Base-by-base conservation (phyloP, 352 stramenopile genomes). In the Blastocystis sp. region DNA sequence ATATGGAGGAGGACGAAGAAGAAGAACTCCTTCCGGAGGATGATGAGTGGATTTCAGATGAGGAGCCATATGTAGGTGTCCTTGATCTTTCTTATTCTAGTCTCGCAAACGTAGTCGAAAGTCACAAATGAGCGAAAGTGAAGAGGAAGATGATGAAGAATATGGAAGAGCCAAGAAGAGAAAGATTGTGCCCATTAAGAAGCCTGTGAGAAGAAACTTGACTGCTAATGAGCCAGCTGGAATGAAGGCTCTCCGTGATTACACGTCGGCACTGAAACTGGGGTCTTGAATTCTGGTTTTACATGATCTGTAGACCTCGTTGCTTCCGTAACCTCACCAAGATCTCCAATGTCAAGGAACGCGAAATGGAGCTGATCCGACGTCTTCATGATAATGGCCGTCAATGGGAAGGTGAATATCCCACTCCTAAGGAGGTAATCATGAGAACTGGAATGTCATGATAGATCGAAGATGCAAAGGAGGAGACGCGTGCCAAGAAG, bases 231-330 rank as follows among this genome's bases (percentile, higher is more conserved):
- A 83, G 27, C 51, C 71, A n/a, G 51, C 71, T n/a, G 71, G 71
- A 21, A 83, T 83, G 71, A 83, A 46, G n/a, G 71, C 71, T 59
- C 71, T 83, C 37, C 71, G 71, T 43, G 46, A 51, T 57, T 83
- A 83, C 49, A 83, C 71, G 14, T 83, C 71, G 19, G 71, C 71
- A 16, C 37, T 83, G 71, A 83, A 83, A 42, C 71, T 83, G 6
- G 71, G 71, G 71, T 66, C 63, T 32, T 7, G 0, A 24, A 19
- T 5, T 27, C 29, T 9, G 21, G 27, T n/a, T 51, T 2, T 3
- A 46, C 21, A 14, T 42, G 27, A 43, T 4, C 24, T 61, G 24
- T 52, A 83, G 71, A 32, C 71, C 71, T 46, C 71, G 71, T 56
- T 83, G 71, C 46, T 83, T 83, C 71, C 71, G 71, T 37, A 63